Percentiles rank a stretch among this genome's conserved stretches.
Conservation (phyloP, 1,284 basidiomycete species). For the Moesziomyces parantarcticus region DNA sequence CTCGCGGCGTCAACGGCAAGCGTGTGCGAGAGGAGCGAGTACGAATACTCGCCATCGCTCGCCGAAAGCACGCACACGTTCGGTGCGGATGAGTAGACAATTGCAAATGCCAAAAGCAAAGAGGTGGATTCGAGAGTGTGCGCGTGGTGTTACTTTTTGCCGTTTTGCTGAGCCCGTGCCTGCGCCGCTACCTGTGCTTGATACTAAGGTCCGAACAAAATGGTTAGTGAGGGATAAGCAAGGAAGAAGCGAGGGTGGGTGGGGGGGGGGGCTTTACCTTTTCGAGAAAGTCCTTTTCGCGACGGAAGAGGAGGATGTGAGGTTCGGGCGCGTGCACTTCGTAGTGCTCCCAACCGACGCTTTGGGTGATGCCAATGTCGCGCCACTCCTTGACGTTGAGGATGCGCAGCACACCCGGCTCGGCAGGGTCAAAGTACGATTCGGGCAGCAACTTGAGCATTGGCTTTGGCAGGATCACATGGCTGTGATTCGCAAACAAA, state of each 20-base stretch:
- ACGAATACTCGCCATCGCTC: conserved; percentile 15
- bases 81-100: conserved; percentile 20
- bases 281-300: conserved; percentile 69
- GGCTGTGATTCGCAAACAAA: conserved; percentile 32
- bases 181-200: conserved; percentile 15
- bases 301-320: conserved; percentile 70
- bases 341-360: conserved; percentile 96
- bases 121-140: neutral
- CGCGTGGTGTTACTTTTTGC: conserved; percentile 17
- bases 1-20: neutral
- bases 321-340: conserved; percentile 81
- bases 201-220: conserved; percentile 10
- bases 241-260: neutral
- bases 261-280: conserved; percentile 45
- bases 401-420: conserved; percentile 82
- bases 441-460: conserved; percentile 66
- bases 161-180: conserved; percentile 17
- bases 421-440: conserved; percentile 74
- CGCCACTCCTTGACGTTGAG: conserved; percentile 90
- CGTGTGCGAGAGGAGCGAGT: conserved; percentile 3
- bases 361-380: conserved; percentile 93
- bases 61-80: conserved; percentile 30
- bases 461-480: conserved; percentile 67
- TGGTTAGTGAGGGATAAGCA: neutral
- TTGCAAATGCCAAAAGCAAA: neutral